phyloP scores from a whole-genome alignment of 345 rosid genomes.

The Dipteronia sinensis region DNA sequence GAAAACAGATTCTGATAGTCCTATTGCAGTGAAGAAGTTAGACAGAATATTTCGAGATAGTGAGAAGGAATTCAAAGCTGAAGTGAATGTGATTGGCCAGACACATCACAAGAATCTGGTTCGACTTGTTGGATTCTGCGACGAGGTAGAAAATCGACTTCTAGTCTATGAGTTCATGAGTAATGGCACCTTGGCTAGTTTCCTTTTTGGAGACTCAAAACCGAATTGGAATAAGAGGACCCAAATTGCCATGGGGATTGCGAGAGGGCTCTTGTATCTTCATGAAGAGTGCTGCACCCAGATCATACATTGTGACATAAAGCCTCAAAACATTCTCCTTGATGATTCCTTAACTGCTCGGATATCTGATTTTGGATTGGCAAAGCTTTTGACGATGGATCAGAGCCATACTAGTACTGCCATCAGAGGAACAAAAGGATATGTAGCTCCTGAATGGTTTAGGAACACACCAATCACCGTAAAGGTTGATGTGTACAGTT shows the following conservation, averaged over 20 bases:
- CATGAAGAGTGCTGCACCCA: conserved; percentile 42
- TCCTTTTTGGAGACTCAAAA: conserved; percentile 29
- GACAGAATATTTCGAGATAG: conserved; percentile 13
- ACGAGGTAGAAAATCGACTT: conserved; percentile 33
- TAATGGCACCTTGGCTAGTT: conserved; percentile 32
- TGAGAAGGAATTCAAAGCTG: conserved; percentile 39
- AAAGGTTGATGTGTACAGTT: conserved; percentile 39
- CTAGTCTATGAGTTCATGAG: conserved; percentile 43
- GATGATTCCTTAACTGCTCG: conserved; percentile 16
- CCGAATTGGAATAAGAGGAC: conserved; percentile 32
- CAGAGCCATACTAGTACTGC: conserved; percentile 27
- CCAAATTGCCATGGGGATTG: conserved; percentile 34
- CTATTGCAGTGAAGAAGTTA: conserved; percentile 43
- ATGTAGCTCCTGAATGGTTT: conserved; percentile 41
- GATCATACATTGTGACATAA: conserved; percentile 48
- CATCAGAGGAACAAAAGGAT: conserved; percentile 39
- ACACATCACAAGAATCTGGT: conserved; percentile 47
- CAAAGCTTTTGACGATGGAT: conserved; percentile 39
- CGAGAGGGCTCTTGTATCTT: conserved; percentile 39
- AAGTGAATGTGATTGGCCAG: conserved; percentile 33
- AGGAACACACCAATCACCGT: conserved; percentile 21
- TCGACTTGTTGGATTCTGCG: conserved; percentile 40
- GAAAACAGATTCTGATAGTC: background rate
- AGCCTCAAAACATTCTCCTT: conserved; percentile 48
- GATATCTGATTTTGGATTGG: conserved; percentile 46